Conservation (phyloP, 2,329 filamentous ascomycete genomes). For the Exutisphaerella laricina region DNA sequence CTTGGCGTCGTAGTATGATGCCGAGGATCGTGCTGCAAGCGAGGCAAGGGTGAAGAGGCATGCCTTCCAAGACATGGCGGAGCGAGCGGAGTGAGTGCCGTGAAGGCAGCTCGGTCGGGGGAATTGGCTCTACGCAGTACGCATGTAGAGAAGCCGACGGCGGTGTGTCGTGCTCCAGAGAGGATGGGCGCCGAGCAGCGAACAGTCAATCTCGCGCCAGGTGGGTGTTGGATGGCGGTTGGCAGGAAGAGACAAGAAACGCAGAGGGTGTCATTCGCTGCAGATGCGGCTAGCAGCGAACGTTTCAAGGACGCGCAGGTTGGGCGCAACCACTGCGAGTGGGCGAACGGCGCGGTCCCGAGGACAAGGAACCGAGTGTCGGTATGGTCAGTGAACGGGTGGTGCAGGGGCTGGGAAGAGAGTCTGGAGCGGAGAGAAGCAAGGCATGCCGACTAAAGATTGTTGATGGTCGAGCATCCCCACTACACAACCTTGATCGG, state of each 20-base stretch:
- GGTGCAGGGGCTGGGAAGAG: conserved; percentile 6
- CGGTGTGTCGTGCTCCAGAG: neutral
- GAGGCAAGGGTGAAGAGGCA: conserved; percentile 21
- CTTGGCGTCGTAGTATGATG: conserved; percentile 43
- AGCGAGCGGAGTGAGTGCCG: conserved; percentile 13
- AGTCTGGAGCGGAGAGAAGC: conserved; percentile 5
- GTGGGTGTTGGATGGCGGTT: conserved; percentile 1
- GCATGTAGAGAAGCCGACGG: conserved; percentile 13
- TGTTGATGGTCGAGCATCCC: conserved; percentile 1
- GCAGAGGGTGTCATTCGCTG: neutral
- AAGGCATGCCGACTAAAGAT: conserved; percentile 12
- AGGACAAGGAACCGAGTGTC: conserved; percentile 6
- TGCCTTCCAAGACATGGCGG: conserved; percentile 22
- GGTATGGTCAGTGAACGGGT: conserved; percentile 13
- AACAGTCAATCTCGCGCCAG: conserved; percentile 6
- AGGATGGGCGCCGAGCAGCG: neutral
- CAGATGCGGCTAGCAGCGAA: conserved; percentile 2
- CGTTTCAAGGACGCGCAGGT: conserved; percentile 10
- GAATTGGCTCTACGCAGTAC: conserved; percentile 14
- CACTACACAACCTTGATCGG: conserved; percentile 17
- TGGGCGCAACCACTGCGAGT: conserved; percentile 18
- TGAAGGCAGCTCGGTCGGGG: conserved; percentile 15
- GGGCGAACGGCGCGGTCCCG: conserved; percentile 14
- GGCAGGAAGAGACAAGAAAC: neutral
- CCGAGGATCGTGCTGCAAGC: conserved; percentile 20